Evolutionary conservation across 345 rosid species (phyloP), one percentile per base, ranked within the genome.

Genomic region (Hirschfeldia incana): DNA sequence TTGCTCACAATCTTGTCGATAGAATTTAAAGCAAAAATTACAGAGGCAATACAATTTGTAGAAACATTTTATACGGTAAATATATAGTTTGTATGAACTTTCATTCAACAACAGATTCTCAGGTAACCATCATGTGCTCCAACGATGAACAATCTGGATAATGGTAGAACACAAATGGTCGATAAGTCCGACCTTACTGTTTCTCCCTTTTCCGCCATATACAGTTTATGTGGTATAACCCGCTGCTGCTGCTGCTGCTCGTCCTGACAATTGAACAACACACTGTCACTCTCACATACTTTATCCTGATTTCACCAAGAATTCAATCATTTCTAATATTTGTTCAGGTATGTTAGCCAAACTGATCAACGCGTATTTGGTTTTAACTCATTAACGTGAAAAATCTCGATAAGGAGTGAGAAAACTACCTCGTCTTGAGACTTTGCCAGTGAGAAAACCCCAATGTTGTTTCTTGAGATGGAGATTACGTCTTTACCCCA

Each of bases 401-500:
- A 36, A 49, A 30, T 44, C 53, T 58, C 72, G 15, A 16, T 34
- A 51, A 32, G 60, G 34, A 51, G 39, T 67, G 67, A 36, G 76
- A 58, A 58, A 79, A 82, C 10, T 90, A 92, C 98, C 83, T 89
- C 97, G 53, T 87, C 88, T 2, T 84, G 63, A 16, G 86, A 82
- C 78, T 77, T 86, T 13, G 92, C 84, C 73, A 90, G 80, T 21
- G 97, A 87, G 53, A 89, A 90, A 80, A 94, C 86, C 70, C 94
- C 96, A 27, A 94, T 89, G 86, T 89, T 94, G 66, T 90, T 92
- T 82, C 83, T 90, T 42, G 98, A 89, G 76, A 89, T 92, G 6
- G 98, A 94, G 82, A 94, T 85, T 59, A 92, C 80, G 72, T 94
- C 98, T 75, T 90, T 88, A 44, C 98, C 94, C 96, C 96, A 90